Evolutionary conservation across 2,329 filamentous ascomycete species (phyloP).

Genomic region (Arachnomyces sp.): DNA sequence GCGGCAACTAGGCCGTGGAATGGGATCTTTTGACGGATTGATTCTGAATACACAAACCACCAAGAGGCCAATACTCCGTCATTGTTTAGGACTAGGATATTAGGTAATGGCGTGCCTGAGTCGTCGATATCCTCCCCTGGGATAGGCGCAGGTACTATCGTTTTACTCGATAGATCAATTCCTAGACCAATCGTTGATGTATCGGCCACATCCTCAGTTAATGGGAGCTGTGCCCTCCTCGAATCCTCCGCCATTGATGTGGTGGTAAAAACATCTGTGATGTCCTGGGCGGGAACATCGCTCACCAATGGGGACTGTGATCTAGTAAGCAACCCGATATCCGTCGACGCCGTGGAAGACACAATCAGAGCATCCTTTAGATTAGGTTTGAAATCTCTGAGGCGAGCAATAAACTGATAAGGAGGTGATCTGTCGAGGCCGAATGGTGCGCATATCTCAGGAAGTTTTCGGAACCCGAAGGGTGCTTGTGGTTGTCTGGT

Average conservation of each 20-base stretch:
- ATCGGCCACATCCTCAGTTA: constrained; percentile 57
- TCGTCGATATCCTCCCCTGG: constrained; percentile 66
- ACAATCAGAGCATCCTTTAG: constrained; percentile 75
- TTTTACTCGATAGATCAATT: constrained; percentile 74
- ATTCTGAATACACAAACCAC: constrained; percentile 89
- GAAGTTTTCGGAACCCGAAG: constrained; percentile 66
- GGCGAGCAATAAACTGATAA: constrained; percentile 67
- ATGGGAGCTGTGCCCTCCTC: constrained; percentile 64
- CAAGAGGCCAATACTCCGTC: constrained; percentile 77
- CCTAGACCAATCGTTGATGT: constrained; percentile 71
- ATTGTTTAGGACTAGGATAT: constrained; percentile 76
- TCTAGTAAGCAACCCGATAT: constrained; percentile 69
- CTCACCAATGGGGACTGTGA: constrained; percentile 59
- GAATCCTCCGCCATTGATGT: constrained; percentile 66
- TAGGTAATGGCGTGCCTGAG: constrained; percentile 72
- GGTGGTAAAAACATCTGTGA: constrained; percentile 62
- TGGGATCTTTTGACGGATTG: constrained; percentile 62
- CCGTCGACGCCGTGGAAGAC: constrained; percentile 68
- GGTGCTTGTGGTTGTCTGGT: constrained; percentile 53
- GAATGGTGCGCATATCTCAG: constrained; percentile 66
- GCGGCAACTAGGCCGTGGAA: constrained; percentile 60
- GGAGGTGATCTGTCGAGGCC: constrained; percentile 57
- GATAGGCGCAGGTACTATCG: constrained; percentile 70
- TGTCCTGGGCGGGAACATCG: constrained; percentile 47
- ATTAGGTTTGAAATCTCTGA: constrained; percentile 72